These are phyloP conservation scores for Oryza nivara DNA, from an alignment of 176 grass and related monocot genomes.

Conservation along the genomic window DNA sequence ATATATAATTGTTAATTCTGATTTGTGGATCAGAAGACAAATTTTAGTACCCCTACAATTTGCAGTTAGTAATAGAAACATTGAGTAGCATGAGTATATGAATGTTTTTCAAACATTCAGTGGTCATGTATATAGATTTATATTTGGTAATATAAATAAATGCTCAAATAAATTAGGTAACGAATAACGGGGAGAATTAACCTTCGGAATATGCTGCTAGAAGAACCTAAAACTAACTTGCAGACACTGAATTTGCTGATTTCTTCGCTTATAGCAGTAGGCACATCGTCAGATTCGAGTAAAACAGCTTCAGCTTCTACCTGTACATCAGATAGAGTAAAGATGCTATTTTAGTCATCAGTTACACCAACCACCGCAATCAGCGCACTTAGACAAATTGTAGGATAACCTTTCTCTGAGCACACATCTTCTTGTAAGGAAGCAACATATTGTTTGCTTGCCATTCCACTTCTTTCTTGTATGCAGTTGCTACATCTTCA, in stretches of 20 bases:
- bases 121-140: background rate
- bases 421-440: slow-evolving; percentile 77
- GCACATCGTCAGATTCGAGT: slow-evolving; percentile 73
- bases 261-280: slow-evolving; percentile 66
- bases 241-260: slow-evolving; percentile 69
- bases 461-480: slow-evolving; percentile 78
- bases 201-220: slow-evolving; percentile 74
- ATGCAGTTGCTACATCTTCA: slow-evolving; percentile 72
- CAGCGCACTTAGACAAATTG: background rate
- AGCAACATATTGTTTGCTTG: slow-evolving; percentile 55
- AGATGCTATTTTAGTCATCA: background rate
- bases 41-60: background rate
- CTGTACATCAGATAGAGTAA: slow-evolving; percentile 46
- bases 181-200: slow-evolving; percentile 18
- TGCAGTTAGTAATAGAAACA: background rate
- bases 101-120: background rate
- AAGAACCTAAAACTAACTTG: slow-evolving; percentile 75
- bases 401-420: slow-evolving; percentile 55
- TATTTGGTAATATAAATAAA: slow-evolving; percentile 10
- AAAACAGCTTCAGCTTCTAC: slow-evolving; percentile 82
- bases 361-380: background rate
- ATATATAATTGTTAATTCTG: background rate
- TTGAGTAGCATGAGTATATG: background rate
- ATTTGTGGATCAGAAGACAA: background rate
- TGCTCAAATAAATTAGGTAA: background rate